Base-by-base conservation (phyloP, 1,284 basidiomycete species). In the Cutaneotrichosporon cyanovorans region DNA sequence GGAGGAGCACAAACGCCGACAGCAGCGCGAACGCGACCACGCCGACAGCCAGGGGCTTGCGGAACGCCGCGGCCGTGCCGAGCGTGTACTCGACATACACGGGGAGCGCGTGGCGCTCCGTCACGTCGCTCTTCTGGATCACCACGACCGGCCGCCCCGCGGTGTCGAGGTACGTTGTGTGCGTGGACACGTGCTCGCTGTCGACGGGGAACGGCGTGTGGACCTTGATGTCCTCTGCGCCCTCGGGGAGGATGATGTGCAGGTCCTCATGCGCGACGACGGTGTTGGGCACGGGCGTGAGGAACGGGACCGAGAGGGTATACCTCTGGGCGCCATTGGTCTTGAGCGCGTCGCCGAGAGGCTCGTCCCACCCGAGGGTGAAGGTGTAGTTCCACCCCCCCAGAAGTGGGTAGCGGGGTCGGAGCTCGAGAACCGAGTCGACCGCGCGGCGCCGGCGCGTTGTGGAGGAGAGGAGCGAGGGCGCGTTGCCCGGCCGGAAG, bases 381-480 rank as follows among this genome's bases (percentile, higher is more conserved):
- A 93, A 98, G 35, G 77, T 81, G 72, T 95, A 98, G 68, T 96
- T 97, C 95, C 95, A 99, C 16, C 93, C 91, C 23, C 95, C 95
- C 51, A 97, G 72, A 21, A 99, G 63, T 8, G 95, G 95, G 69
- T 92, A 99, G 32, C 95, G 80, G 1, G 95, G 93, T 37, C 77
- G 78, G 37, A 98, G 66, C 61, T 97, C 90, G 34, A 96, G 74
- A 10, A 80, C 57, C n/a, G 58, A 57, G 19, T 63, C 63, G 51
- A 77, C 76, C 35, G 74, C 70, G 32, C 64, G 50, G 41, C 42
- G 45, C 28, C 46, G 50, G 18, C 40, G 23, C 15, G 42, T 34
- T 5, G 44, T 23, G n/a, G 46, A 56, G n/a, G 51, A 59, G 25
- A n/a, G n/a, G n/a, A n/a, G n/a, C n/a, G n/a, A n/a, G n/a, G n/a